These are phyloP conservation scores for Thielaviopsis punctulata DNA, from an alignment of 2,329 filamentous ascomycete genomes.

Conservation along the genomic window DNA sequence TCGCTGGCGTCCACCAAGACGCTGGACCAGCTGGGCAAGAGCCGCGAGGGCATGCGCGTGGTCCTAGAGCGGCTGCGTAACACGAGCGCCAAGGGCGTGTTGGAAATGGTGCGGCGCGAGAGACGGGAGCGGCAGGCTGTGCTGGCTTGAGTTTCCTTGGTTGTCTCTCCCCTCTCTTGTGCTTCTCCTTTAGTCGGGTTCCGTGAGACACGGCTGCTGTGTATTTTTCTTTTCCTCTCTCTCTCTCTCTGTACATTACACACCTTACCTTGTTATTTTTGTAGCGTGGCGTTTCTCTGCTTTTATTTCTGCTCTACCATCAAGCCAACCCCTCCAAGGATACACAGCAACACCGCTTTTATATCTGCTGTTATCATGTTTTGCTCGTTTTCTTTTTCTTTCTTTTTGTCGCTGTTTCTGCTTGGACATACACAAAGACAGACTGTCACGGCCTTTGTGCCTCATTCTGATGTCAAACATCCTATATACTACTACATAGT, in stretches of 20 bases:
- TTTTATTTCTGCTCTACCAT: neutral
- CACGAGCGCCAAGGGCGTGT: conserved; percentile 38
- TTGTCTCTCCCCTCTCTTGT: neutral
- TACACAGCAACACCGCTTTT: neutral
- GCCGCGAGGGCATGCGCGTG: conserved; percentile 66
- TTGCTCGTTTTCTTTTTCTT: neutral
- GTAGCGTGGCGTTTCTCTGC: conserved; percentile 7
- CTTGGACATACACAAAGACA: too few species aligned
- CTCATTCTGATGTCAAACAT: neutral
- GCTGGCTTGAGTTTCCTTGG: neutral
- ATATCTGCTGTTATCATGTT: neutral
- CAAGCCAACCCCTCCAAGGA: neutral
- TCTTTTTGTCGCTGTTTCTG: neutral
- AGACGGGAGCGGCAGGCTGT: conserved; percentile 14
- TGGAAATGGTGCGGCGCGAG: conserved; percentile 35
- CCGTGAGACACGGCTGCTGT: neutral
- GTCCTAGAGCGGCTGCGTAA: conserved; percentile 54
- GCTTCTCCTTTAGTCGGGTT: neutral
- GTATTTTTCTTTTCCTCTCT: conserved; percentile 2
- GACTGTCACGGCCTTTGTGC: neutral
- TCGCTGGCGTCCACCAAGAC: conserved; percentile 61
- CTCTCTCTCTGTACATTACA: neutral
- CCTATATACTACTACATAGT: neutral
- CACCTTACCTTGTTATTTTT: neutral
- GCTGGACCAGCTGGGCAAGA: conserved; percentile 61